These are phyloP conservation scores for Debaryomyces sp. DNA, from an alignment of 1,139 yeast species.

Conservation along the genomic window DNA sequence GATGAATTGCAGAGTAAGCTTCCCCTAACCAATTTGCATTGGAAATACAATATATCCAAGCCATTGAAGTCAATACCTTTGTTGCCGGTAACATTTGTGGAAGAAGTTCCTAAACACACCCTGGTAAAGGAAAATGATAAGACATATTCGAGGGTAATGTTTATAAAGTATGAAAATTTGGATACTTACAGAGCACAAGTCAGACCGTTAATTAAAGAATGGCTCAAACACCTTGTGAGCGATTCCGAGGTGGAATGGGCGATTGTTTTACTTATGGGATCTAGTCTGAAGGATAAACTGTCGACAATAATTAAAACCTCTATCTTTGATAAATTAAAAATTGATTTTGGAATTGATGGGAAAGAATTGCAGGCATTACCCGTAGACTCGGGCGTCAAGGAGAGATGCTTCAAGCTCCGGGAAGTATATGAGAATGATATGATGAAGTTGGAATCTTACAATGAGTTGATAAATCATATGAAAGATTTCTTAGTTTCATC, in stretches of 20 bases:
- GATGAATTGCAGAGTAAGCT: conserved; percentile 54
- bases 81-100: conserved; percentile 60
- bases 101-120: conserved; percentile 54
- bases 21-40: conserved; percentile 76
- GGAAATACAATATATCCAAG: conserved; percentile 61
- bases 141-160: conserved; percentile 69
- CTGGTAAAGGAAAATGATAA: conserved; percentile 23
- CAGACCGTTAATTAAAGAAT: conserved; percentile 78
- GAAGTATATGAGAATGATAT: conserved; percentile 38
- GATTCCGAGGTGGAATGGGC: conserved; percentile 59
- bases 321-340: conserved; percentile 62
- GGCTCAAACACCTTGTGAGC: conserved; percentile 62
- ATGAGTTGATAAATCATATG: conserved; percentile 43
- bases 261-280: conserved; percentile 57
- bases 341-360: conserved; percentile 61
- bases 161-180: conserved; percentile 63
- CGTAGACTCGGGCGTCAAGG: conserved; percentile 21
- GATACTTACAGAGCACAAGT: conserved; percentile 80
- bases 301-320: conserved; percentile 52
- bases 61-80: conserved; percentile 69
- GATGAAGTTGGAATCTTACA: conserved; percentile 53
- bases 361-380: conserved; percentile 29
- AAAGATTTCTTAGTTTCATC: conserved; percentile 59
- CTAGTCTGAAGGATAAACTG: conserved; percentile 46
- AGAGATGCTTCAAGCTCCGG: conserved; percentile 44